These are phyloP conservation scores for Chenopodium album DNA, from an alignment of 148 eudicot genomes.

Conservation along the genomic window DNA sequence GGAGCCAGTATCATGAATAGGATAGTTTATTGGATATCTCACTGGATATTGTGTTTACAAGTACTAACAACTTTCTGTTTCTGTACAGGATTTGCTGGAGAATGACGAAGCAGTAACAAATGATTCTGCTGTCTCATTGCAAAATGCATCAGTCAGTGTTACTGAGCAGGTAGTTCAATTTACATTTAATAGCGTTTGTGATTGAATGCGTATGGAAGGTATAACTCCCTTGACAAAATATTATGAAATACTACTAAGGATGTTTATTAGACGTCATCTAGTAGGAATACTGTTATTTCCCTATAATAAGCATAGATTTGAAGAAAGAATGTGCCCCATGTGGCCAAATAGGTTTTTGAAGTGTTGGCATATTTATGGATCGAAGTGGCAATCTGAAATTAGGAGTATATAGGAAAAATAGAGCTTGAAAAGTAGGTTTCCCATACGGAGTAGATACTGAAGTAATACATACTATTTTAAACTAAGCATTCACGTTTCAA, in stretches of 20 bases:
- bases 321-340: neutral
- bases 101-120: slow-evolving; percentile 30
- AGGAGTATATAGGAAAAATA: too few species aligned
- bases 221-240: neutral
- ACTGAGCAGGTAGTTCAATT: slow-evolving; percentile 30
- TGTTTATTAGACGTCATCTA: neutral
- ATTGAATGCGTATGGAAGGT: neutral
- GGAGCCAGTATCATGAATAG: neutral
- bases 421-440: neutral
- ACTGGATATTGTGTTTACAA: neutral
- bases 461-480: neutral
- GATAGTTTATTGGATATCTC: neutral
- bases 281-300: neutral
- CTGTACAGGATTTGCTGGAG: slow-evolving; percentile 32
- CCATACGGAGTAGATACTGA: neutral
- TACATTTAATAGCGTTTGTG: neutral
- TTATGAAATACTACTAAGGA: neutral
- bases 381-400: too few species aligned
- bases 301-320: neutral
- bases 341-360: neutral
- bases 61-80: neutral
- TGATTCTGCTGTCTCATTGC: slow-evolving; percentile 26
- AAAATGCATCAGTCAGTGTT: slow-evolving; percentile 21
- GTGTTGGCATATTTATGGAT: too few species aligned
- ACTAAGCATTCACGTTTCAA: neutral